These are phyloP conservation scores for Phaeosphaeria sp. DNA, from an alignment of 2,329 filamentous ascomycete genomes.

Conservation along the genomic window DNA sequence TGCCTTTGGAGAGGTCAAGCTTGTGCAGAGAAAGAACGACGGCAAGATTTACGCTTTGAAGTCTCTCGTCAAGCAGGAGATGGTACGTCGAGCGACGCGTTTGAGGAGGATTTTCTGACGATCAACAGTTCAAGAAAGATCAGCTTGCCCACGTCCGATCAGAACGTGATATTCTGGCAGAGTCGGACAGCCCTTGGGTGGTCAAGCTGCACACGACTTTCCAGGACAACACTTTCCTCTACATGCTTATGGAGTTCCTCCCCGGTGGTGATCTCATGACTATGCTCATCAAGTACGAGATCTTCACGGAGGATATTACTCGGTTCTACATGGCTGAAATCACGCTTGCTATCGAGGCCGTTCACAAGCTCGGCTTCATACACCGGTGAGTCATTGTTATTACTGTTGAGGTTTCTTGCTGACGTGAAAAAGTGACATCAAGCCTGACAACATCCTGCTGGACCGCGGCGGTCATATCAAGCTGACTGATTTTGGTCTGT, in stretches of 20 bases:
- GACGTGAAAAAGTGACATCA: slow-evolving; percentile 79
- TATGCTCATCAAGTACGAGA: slow-evolving; percentile 99
- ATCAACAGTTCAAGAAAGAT: slow-evolving; percentile 84
- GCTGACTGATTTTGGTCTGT: slow-evolving; percentile 96
- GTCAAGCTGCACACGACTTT: slow-evolving; percentile 99
- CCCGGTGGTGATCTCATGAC: slow-evolving; percentile 99
- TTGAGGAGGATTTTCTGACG: slow-evolving; percentile 21
- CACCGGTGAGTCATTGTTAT: slow-evolving; percentile 93
- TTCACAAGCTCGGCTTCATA: slow-evolving; percentile 97
- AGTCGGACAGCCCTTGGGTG: slow-evolving; percentile 99
- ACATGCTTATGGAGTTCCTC: slow-evolving; percentile 99
- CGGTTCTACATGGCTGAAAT: slow-evolving; percentile 99
- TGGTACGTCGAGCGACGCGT: slow-evolving; percentile 59
- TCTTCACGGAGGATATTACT: slow-evolving; percentile 98
- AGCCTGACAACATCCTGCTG: slow-evolving; percentile 97
- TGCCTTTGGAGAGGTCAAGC: slow-evolving; percentile 96
- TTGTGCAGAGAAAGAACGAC: slow-evolving; percentile 95
- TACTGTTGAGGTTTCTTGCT: slow-evolving; percentile 12
- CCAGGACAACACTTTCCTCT: slow-evolving; percentile 94
- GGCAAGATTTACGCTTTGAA: slow-evolving; percentile 98
- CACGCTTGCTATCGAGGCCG: slow-evolving; percentile 96
- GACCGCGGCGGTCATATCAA: slow-evolving; percentile 97
- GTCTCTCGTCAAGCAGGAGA: slow-evolving; percentile 97
- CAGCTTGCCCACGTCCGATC: slow-evolving; percentile 96
- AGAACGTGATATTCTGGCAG: slow-evolving; percentile 95